Conservation (phyloP, 2,329 filamentous ascomycete species). For the Aspergillus versicolor region DNA sequence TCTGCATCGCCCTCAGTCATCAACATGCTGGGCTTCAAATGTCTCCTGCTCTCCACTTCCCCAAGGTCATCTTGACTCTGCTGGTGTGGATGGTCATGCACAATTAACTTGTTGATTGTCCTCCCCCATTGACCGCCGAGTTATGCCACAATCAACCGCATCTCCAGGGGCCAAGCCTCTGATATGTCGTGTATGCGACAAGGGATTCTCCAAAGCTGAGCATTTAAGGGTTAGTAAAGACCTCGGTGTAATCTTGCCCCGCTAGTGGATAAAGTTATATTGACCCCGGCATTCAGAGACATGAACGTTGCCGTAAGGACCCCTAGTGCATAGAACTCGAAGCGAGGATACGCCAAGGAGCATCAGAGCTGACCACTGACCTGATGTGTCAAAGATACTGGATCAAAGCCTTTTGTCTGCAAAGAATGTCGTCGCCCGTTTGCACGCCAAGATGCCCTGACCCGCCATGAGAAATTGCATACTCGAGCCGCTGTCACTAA, state of each 20-base stretch:
- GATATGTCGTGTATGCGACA: slow-evolving; percentile 42
- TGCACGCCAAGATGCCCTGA: slow-evolving; percentile 46
- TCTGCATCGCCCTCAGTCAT: background rate
- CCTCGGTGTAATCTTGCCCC: slow-evolving; percentile 10
- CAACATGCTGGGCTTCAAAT: background rate
- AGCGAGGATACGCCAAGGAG: background rate
- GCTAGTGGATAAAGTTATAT: slow-evolving; percentile 15
- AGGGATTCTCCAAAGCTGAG: slow-evolving; percentile 43
- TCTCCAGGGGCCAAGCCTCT: slow-evolving; percentile 27
- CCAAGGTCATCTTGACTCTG: background rate
- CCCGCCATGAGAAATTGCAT: slow-evolving; percentile 46
- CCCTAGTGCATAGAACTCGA: background rate
- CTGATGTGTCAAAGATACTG: slow-evolving; percentile 35
- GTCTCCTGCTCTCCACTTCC: background rate
- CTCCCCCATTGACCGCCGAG: background rate
- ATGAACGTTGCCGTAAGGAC: slow-evolving; percentile 44
- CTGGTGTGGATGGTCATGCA: background rate
- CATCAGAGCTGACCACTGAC: slow-evolving; percentile 19
- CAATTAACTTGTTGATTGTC: background rate
- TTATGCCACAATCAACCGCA: slow-evolving; percentile 17
- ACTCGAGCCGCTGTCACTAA: slow-evolving; percentile 28
- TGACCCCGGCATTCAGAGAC: slow-evolving; percentile 34
- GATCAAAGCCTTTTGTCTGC: slow-evolving; percentile 43
- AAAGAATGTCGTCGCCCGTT: slow-evolving; percentile 43
- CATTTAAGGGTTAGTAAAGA: slow-evolving; percentile 37